These are phyloP conservation scores for Candida multigemmis DNA, from an alignment of 805 yeast species.

Conservation along the genomic window DNA sequence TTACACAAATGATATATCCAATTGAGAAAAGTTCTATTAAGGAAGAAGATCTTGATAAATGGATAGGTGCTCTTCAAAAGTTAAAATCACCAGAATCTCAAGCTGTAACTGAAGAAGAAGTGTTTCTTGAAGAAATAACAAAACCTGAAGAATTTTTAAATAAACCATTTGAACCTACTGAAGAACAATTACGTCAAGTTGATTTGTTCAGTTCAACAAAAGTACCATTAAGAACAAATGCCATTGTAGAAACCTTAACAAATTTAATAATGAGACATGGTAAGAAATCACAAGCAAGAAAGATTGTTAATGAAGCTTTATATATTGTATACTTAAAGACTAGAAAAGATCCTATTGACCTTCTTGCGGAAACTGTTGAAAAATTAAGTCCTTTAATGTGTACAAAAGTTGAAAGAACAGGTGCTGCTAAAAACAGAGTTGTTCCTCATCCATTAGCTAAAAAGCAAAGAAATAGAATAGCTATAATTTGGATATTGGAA, in stretches of 20 bases:
- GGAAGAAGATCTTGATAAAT: slow-evolving; percentile 34
- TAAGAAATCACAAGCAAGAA: slow-evolving; percentile 72
- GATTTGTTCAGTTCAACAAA: slow-evolving; percentile 39
- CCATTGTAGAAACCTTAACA: slow-evolving; percentile 67
- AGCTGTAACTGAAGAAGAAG: slow-evolving; percentile 24
- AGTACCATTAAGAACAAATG: slow-evolving; percentile 57
- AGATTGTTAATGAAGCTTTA: slow-evolving; percentile 63
- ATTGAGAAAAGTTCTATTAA: slow-evolving; percentile 25
- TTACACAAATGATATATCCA: slow-evolving; percentile 29
- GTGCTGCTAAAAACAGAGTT: slow-evolving; percentile 72
- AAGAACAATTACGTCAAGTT: slow-evolving; percentile 53
- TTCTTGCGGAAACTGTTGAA: slow-evolving; percentile 68
- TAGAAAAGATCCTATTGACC: slow-evolving; percentile 71
- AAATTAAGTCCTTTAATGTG: slow-evolving; percentile 77
- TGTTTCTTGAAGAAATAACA: slow-evolving; percentile 29
- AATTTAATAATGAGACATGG: slow-evolving; percentile 92
- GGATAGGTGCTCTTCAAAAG: slow-evolving; percentile 36
- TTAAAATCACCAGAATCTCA: slow-evolving; percentile 24
- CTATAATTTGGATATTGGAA: slow-evolving; percentile 86
- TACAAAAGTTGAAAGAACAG: slow-evolving; percentile 69
- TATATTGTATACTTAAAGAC: slow-evolving; percentile 67
- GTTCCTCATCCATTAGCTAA: slow-evolving; percentile 78
- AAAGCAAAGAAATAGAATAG: slow-evolving; percentile 78
- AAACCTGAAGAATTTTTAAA: slow-evolving; percentile 26
- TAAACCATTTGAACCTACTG: slow-evolving; percentile 46